Conservation (phyloP, 176 grass and related monocot species). For the Cenchrus americanus region DNA sequence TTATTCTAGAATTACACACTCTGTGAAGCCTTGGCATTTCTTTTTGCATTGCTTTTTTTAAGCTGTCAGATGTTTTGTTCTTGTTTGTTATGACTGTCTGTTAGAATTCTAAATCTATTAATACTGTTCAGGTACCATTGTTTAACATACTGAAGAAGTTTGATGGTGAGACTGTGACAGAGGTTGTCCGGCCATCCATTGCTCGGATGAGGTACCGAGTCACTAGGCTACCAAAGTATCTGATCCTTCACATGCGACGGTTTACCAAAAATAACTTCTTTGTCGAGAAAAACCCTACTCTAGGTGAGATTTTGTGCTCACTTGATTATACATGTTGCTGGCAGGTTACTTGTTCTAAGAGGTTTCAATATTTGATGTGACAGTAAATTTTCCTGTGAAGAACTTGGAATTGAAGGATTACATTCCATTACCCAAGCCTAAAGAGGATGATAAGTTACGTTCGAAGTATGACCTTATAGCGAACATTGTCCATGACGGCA, state of each 20-base stretch:
- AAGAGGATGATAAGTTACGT: conserved; percentile 63
- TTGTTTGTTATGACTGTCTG: background rate
- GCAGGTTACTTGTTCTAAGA: conserved; percentile 8
- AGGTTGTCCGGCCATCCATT: conserved; percentile 87
- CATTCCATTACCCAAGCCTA: conserved; percentile 83
- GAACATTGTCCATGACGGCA: conserved; percentile 96
- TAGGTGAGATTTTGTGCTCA: conserved; percentile 50
- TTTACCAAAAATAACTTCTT: conserved; percentile 99
- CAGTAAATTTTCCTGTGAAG: conserved; percentile 97
- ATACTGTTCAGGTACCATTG: conserved; percentile 67
- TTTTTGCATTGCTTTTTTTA: background rate
- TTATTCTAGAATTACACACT: background rate
- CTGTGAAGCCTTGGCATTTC: background rate
- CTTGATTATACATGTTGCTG: conserved; percentile 20
- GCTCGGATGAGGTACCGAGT: conserved; percentile 95
- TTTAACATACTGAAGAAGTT: conserved; percentile 99
- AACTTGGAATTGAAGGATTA: conserved; percentile 97
- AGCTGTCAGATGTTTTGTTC: conserved; percentile 2
- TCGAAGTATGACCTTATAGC: conserved; percentile 96
- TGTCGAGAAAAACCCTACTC: conserved; percentile 90
- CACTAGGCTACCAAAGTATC: conserved; percentile 80
- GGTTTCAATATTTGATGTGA: conserved; percentile 11
- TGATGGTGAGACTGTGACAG: conserved; percentile 84
- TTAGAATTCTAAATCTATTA: conserved; percentile 14
- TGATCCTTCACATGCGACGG: conserved; percentile 91